Conservation (phyloP, 352 stramenopile species). For the Globisporangium cederbergense region DNA sequence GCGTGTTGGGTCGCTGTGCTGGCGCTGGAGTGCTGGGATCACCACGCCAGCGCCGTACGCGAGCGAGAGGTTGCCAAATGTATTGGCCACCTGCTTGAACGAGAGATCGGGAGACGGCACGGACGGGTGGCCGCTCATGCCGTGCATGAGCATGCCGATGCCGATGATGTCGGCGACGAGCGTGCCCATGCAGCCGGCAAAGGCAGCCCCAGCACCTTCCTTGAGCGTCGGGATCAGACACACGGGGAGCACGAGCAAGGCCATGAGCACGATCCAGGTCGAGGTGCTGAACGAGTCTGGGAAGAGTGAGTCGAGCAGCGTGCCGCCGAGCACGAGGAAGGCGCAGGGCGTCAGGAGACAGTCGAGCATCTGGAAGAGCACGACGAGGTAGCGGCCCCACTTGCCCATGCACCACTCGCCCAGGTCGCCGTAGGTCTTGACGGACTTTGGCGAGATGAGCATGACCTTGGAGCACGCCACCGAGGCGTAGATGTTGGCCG, state of each 20-base stretch:
- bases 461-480: slow-evolving; percentile 25
- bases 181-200: slow-evolving; percentile 24
- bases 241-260: slow-evolving; percentile 18
- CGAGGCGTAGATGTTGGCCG: slow-evolving; percentile 27
- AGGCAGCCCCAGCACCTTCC: slow-evolving; percentile 23
- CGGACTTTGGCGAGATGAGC: slow-evolving; percentile 18
- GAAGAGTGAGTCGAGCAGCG: slow-evolving; percentile 34
- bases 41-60: slow-evolving; percentile 27
- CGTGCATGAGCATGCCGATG: slow-evolving; percentile 19
- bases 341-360: slow-evolving; percentile 24
- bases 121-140: slow-evolving; percentile 20
- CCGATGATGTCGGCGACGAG: slow-evolving; percentile 27
- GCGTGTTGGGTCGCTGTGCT: slow-evolving; percentile 23
- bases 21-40: slow-evolving; percentile 24
- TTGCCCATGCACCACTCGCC: slow-evolving; percentile 29
- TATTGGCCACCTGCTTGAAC: slow-evolving; percentile 21
- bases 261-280: slow-evolving; percentile 31
- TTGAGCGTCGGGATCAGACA: slow-evolving; percentile 28
- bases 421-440: slow-evolving; percentile 29
- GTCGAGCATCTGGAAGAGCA: slow-evolving; percentile 18
- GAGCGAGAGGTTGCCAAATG: slow-evolving; percentile 29
- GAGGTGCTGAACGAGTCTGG: slow-evolving; percentile 15
- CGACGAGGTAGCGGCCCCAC: slow-evolving; percentile 23
- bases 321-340: slow-evolving; percentile 63
- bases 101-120: slow-evolving; percentile 18